A percentile compares a stretch with the other conserved stretches of the same genome.
Conservation (phyloP, 1,139 yeast genomes). For the Kazachstania sp. region DNA sequence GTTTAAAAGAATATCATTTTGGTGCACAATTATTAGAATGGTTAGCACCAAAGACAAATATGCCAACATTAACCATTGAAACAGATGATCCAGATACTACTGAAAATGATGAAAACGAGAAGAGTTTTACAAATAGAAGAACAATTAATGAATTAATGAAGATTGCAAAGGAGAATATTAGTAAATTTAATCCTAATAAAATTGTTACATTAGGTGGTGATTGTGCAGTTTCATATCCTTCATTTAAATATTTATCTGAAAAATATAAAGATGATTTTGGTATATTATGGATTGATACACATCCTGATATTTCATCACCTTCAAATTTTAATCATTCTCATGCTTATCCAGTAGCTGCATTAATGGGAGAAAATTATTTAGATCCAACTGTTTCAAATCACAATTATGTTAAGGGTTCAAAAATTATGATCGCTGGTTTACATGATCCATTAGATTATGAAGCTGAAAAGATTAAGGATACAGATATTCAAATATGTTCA, state of each 20-base stretch:
- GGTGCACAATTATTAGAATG: constrained; percentile 1
- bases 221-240: neutral
- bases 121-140: neutral
- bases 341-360: neutral
- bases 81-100: neutral
- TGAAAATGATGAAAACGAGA: neutral
- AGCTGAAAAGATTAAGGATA: neutral
- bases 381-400: neutral
- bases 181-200: neutral
- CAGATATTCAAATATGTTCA: neutral
- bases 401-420: neutral
- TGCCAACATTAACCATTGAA: neutral
- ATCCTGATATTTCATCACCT: constrained; percentile 1
- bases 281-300: constrained; percentile 3
- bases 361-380: neutral
- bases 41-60: neutral
- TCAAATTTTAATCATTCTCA: neutral
- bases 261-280: neutral
- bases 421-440: constrained; percentile 3
- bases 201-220: constrained; percentile 2
- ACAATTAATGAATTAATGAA: neutral
- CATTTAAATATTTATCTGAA: neutral
- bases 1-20: neutral
- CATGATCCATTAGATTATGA: constrained; percentile 1
- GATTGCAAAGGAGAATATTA: neutral